Evolutionary conservation across 768 basidiomycete genomes (phyloP), one percentile per base, ranked within the genome.

Genomic region (Rhizopogon sp.): DNA sequence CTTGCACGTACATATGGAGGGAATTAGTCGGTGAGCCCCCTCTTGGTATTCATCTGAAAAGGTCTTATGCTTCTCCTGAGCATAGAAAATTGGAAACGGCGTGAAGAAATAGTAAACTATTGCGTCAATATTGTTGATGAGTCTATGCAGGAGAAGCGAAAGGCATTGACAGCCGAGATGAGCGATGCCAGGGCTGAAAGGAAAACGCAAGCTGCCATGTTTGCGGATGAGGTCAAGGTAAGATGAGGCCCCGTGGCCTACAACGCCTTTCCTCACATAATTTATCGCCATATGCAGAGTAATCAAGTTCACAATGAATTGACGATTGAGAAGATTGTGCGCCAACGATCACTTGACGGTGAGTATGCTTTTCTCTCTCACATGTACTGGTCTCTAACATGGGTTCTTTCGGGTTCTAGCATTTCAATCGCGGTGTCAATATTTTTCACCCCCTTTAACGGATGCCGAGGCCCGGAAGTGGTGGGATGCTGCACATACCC

Each of bases 281-380:
- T 7, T 28, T 13, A 3, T 13, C 35, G 5, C 7, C 20, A 49
- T 25, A 20, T 17, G 4, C 63, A 92, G 90, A 77, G 80, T 56
- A 83, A 81, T 52, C 88, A 90, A 64, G 79, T 92, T 11, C 87
- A 74, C 64, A 88, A 87, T 66, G 90, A 92, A 71, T 69, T 86
- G 39, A 72, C 77, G 29, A 82, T 92, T 5, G 90, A 92, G 67
- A 74, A 72, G 51, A 90, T 92, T 61, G 78, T 92, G 47, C 77
- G 84, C 51, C 78, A 78, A 56, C 78, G 89, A 60, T 83, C 88
- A 31, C 70, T 85, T 50, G 84, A 90, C 63, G 90, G 90, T 84
- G 62, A 63, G 81, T 46, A 39, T 43, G 46, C 43, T 56, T 55
- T 54, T 62, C 33, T 49, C 50, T 46, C 43, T 56, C 41, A 54